Percentiles rank a stretch among this genome's conserved stretches.
These are phyloP conservation scores for Starmerella davenportii DNA, from an alignment of 805 yeast genomes.

Conservation along the genomic window DNA sequence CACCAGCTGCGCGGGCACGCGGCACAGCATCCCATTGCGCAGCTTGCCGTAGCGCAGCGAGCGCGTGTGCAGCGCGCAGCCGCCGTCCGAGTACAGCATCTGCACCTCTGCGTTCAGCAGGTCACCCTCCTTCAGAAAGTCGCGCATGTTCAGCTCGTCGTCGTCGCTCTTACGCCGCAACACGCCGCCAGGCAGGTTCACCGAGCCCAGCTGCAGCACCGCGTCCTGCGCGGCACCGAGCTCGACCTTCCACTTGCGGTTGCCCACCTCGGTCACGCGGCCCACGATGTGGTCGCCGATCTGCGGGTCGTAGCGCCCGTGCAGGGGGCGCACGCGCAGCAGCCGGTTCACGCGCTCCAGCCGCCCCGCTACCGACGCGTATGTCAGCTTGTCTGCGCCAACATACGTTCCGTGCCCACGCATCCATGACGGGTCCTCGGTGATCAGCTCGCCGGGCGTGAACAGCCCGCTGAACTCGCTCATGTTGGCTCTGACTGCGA, in stretches of 20 bases:
- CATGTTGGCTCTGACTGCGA: too few relatives aligned
- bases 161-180: conserved; percentile 82
- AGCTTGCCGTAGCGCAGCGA: conserved; percentile 89
- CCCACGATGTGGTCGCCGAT: conserved; percentile 96
- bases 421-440: conserved; percentile 95
- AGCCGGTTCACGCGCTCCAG: conserved; percentile 73
- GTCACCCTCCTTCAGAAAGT: conserved; percentile 87
- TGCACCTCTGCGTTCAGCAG: conserved; percentile 91
- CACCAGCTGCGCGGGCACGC: conserved; percentile 67
- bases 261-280: conserved; percentile 82
- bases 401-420: conserved; percentile 89
- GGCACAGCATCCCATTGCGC: conserved; percentile 69
- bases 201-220: conserved; percentile 80
- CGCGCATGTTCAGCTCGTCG: conserved; percentile 93
- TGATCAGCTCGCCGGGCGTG: conserved; percentile 92
- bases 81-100: conserved; percentile 70
- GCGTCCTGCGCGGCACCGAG: conserved; percentile 93
- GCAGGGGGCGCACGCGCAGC: conserved; percentile 65
- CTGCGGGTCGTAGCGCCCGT: conserved; percentile 80
- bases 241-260: conserved; percentile 90
- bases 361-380: conserved; percentile 83
- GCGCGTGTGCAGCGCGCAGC: conserved; percentile 86
- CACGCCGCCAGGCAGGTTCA: conserved; percentile 93
- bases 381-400: conserved; percentile 48
- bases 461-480: too few relatives aligned